Conservation (phyloP, 169 alveolate genomes). For the Cryptosporidium sp. region DNA sequence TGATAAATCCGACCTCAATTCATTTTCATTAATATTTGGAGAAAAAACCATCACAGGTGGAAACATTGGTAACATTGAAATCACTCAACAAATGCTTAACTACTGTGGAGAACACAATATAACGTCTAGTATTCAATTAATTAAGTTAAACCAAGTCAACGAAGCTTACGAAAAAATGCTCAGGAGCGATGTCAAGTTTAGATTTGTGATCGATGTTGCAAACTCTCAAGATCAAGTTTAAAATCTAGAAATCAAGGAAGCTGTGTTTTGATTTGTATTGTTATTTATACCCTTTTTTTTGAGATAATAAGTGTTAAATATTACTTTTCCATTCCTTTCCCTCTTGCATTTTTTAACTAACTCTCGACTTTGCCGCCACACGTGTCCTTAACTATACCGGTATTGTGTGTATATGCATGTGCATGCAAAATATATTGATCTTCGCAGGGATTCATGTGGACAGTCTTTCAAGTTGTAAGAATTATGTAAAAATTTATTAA, state of each 20-base stretch:
- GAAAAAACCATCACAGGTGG: constrained; percentile 68
- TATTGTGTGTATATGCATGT: neutral
- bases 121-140: constrained; percentile 46
- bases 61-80: constrained; percentile 68
- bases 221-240: constrained; percentile 25
- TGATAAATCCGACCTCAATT: constrained; percentile 17
- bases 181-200: constrained; percentile 64
- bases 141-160: constrained; percentile 45
- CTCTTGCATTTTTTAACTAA: neutral
- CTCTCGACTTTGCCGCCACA: neutral
- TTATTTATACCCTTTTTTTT: neutral
- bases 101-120: constrained; percentile 73
- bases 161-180: constrained; percentile 57
- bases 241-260: neutral
- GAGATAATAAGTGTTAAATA: neutral
- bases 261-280: no score
- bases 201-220: constrained; percentile 66
- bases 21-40: constrained; percentile 37
- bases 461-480: neutral
- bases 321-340: neutral
- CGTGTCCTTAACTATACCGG: neutral
- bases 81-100: constrained; percentile 73
- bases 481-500: neutral
- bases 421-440: neutral
- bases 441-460: neutral